Conservation (phyloP, 2,329 filamentous ascomycete genomes). For the Penicillium verrucosum region DNA sequence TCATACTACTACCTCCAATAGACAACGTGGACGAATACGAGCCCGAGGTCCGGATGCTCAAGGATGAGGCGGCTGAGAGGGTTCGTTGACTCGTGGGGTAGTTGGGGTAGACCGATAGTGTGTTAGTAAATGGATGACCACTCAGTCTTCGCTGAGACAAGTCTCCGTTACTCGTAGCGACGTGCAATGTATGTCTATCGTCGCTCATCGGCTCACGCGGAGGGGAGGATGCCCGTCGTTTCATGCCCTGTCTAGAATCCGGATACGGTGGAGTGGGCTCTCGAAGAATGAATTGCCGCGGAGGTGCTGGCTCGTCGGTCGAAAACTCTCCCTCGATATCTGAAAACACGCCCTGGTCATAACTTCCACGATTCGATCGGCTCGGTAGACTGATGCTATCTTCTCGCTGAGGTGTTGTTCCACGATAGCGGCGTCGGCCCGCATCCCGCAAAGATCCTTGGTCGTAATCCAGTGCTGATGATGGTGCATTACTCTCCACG, state of each 20-base stretch:
- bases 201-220: constrained; percentile 51
- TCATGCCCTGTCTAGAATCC: constrained; percentile 54
- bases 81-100: constrained; percentile 59
- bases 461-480: constrained; percentile 42
- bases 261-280: constrained; percentile 39
- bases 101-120: constrained; percentile 52
- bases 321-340: constrained; percentile 45
- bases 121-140: constrained; percentile 53
- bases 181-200: constrained; percentile 34
- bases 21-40: constrained; percentile 65
- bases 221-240: constrained; percentile 63
- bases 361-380: constrained; percentile 58
- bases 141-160: constrained; percentile 54
- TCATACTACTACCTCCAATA: constrained; percentile 60
- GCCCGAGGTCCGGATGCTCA: constrained; percentile 54
- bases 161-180: constrained; percentile 47
- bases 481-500: constrained; percentile 41
- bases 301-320: constrained; percentile 37
- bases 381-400: constrained; percentile 50
- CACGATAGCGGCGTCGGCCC: constrained; percentile 47
- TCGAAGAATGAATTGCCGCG: constrained; percentile 38
- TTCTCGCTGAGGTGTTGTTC: constrained; percentile 48
- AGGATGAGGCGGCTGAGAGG: constrained; percentile 63
- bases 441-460: constrained; percentile 34
- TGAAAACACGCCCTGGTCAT: constrained; percentile 58